Evolutionary conservation across 495 filamentous ascomycete genomes (phyloP), one percentile per base, ranked within the genome.

Genomic region (Xylaria venustula): DNA sequence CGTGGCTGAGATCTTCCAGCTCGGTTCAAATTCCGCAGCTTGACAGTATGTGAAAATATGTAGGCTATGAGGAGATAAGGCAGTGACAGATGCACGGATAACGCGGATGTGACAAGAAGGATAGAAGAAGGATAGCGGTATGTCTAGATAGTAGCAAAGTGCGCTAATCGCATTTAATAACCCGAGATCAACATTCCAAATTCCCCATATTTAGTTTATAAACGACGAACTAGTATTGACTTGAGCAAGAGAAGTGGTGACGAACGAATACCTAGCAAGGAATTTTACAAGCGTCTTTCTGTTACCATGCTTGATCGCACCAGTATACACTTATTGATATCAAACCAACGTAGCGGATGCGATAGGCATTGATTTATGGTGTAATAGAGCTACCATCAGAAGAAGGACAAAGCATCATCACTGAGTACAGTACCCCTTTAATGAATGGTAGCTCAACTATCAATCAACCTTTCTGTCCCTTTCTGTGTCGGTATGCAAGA

Each of bases 101-200:
- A 6, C 45, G 2, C 53, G 53, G 53, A 45, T 45, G 53, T 55
- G 51, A 54, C 51, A 1, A 54, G 36, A 54, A 11, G 23, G n/a
- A 1, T 12, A 52, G 3, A 5, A 36, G 30, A 52, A 7, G 49
- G 37, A 52, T 14, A 52, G 37, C 28, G 32, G 12, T 14, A 17
- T 25, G 9, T 32, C 11, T 28, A 41, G 40, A 40, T 15, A 3
- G 20, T 11, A 22, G 22, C 40, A 19, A 14, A 20, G 15, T 34
- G 50, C 34, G 34, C 50, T 15, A 20, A 6, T 32, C 17, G 22
- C 28, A 22, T 30, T 40, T 14, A 34, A 34, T 41, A 26, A 41
- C 34, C 15, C 23, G 51, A 54, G 22, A 54, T 28, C 51, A 54
- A 22, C 23, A 41, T 36, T 41, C 51, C 34, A 54, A 26, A 41